Percentiles rank a stretch among this genome's conserved stretches.
These are phyloP conservation scores for Trametes sanguinea DNA, from an alignment of 768 basidiomycete species.

Conservation along the genomic window DNA sequence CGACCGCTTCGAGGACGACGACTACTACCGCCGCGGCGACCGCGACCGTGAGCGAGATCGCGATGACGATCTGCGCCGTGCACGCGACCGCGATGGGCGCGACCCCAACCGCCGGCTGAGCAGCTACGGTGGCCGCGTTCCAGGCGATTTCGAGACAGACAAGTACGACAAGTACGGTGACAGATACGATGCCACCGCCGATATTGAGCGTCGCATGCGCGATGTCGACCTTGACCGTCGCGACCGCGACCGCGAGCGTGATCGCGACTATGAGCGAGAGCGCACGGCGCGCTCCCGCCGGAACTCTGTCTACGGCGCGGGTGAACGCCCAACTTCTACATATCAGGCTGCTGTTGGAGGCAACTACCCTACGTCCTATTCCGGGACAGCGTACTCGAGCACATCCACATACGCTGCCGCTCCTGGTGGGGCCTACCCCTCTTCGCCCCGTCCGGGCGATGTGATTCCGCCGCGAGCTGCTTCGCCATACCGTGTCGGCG, in stretches of 20 bases:
- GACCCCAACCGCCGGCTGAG: constrained; percentile 22
- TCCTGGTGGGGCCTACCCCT: constrained; percentile 21
- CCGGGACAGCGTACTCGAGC: not conserved
- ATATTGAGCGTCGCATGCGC: constrained; percentile 43
- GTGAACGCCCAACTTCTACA: constrained; percentile 19
- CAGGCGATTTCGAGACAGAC: not conserved
- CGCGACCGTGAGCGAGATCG: constrained; percentile 27
- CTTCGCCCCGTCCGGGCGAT: constrained; percentile 24
- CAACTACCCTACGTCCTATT: constrained; percentile 3
- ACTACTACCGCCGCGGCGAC: constrained; percentile 39
- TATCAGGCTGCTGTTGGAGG: constrained; percentile 25
- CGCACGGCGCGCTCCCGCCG: constrained; percentile 24
- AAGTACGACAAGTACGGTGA: constrained; percentile 23
- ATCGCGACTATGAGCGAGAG: constrained; percentile 21
- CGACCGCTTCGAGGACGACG: constrained; percentile 27
- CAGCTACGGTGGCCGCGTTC: constrained; percentile 21
- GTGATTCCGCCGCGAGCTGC: constrained; percentile 13
- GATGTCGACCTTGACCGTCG: constrained; percentile 28
- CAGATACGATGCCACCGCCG: constrained; percentile 31
- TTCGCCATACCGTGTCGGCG: constrained; percentile 24
- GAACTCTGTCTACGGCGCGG: constrained; percentile 22
- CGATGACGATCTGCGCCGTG: constrained; percentile 48
- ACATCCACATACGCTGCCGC: constrained; percentile 16
- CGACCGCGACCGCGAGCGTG: constrained; percentile 20
- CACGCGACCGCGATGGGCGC: constrained; percentile 56